These are phyloP conservation scores for Rosa chinensis DNA, from an alignment of 306 rosid species.

Conservation along the genomic window DNA sequence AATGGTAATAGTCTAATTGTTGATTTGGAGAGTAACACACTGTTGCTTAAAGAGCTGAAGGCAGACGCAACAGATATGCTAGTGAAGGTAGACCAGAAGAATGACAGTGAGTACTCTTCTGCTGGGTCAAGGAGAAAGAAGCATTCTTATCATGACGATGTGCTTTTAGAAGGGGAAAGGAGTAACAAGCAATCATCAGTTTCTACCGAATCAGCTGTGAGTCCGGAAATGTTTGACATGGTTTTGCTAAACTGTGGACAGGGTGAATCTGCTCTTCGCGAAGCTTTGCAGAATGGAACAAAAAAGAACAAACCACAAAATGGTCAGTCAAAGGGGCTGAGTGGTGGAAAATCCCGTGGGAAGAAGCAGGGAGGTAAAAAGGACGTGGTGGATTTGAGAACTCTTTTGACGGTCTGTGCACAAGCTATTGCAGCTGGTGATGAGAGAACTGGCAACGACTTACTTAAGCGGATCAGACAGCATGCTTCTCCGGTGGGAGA, in stretches of 20 bases:
- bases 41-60: slow-evolving; percentile 25
- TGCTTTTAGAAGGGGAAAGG: slow-evolving; percentile 22
- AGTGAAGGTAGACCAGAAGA: slow-evolving; percentile 21
- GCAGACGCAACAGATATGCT: slow-evolving; percentile 16
- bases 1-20: slow-evolving; percentile 17
- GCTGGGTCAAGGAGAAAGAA: slow-evolving; percentile 32
- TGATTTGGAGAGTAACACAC: slow-evolving; percentile 17
- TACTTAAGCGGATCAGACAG: slow-evolving; percentile 39
- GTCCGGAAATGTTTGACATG: slow-evolving; percentile 40
- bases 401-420: slow-evolving; percentile 40
- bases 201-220: slow-evolving; percentile 30
- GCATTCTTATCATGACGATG: slow-evolving; percentile 25
- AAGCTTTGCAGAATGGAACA: slow-evolving; percentile 30
- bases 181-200: slow-evolving; percentile 36
- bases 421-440: slow-evolving; percentile 37
- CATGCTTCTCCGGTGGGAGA: slow-evolving; percentile 36
- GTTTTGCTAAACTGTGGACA: slow-evolving; percentile 21
- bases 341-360: slow-evolving; percentile 30
- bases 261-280: slow-evolving; percentile 20
- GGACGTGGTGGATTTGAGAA: slow-evolving; percentile 40
- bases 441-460: slow-evolving; percentile 22
- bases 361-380: slow-evolving; percentile 35
- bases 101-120: slow-evolving; percentile 5
- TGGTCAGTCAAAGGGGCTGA: slow-evolving; percentile 31
- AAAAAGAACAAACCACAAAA: slow-evolving; percentile 22